Evolutionary conservation across 2,329 filamentous ascomycete species (phyloP), one percentile per base, ranked within the genome.

Genomic region (Neonectria punicea): DNA sequence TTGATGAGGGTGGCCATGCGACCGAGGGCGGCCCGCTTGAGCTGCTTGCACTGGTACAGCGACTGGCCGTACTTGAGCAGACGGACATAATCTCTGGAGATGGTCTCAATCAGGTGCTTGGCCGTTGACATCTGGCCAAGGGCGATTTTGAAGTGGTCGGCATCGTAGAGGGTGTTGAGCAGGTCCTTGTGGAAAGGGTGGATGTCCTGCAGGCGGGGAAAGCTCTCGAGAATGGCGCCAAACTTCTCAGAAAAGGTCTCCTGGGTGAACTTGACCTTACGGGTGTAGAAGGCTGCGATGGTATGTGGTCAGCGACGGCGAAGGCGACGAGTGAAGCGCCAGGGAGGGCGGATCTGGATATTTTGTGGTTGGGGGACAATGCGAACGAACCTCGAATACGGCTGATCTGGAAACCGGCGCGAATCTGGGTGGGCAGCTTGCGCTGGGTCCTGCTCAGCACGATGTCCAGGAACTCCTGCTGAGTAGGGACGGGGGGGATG

Each of bases 1-100:
- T 94, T 96, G 83, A 93, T 93, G 75, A 99, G 93, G 18, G 96
- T 99, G 70, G 95, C 96, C 96, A 99, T 98, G 78, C 96, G 94
- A 85, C 96, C 96, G 58, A 99, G 89, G 9, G 92, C 97, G 56
- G 97, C 96, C 70, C 93, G 89, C 89, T 99, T 99, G 76, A 99
- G 89, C 85, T 98, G 94, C 84, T 99, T 99, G 88, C 95, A 98
- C 84, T 99, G 96, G 85, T 95, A 99, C 70, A 99, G 87, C 76
- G 91, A 97, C 85, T 97, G 94, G 60, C 93, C 94, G 83, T 99
- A 98, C 86, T 97, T 97, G 71, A 82, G 73, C 50, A 99, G 88
- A 71, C 96, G 93, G 68, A 99, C 94, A 77, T 99, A 99, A 80
- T 99, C 96, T 77, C 96, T 89, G 66, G 93, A 92, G 68, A 99